phyloP scores from a whole-genome alignment of 495 filamentous ascomycete species.

The Emericellopsis terricola region DNA sequence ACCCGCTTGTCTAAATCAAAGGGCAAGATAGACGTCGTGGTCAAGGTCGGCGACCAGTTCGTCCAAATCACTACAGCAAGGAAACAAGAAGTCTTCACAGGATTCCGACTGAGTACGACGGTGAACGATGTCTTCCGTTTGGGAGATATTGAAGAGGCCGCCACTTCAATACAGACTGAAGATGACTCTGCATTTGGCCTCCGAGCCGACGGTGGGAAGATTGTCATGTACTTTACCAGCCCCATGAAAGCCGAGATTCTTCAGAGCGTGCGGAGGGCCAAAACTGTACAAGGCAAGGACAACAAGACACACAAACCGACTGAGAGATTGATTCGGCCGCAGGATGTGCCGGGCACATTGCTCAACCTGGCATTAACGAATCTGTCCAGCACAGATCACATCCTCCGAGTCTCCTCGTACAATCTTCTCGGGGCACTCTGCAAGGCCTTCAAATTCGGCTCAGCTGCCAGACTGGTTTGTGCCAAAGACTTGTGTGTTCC shows the following conservation, averaged over 20 bases:
- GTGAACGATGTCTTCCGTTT: slow-evolving; percentile 52
- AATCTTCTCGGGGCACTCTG: slow-evolving; percentile 44
- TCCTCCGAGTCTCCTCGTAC: slow-evolving; percentile 40
- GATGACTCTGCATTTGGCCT: slow-evolving; percentile 51
- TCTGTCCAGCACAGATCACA: slow-evolving; percentile 35
- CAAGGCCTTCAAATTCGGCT: slow-evolving; percentile 42
- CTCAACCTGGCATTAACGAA: slow-evolving; percentile 48
- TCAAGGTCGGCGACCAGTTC: slow-evolving; percentile 46
- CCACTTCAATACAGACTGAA: slow-evolving; percentile 40
- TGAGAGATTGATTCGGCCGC: slow-evolving; percentile 42
- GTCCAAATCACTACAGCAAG: slow-evolving; percentile 50
- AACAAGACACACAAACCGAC: slow-evolving; percentile 33
- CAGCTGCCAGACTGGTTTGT: slow-evolving; percentile 37
- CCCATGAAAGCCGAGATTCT: slow-evolving; percentile 40
- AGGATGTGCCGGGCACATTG: slow-evolving; percentile 49
- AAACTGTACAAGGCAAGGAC: slow-evolving; percentile 41
- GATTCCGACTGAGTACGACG: slow-evolving; percentile 35
- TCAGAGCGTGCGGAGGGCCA: slow-evolving; percentile 38
- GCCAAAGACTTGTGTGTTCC: slow-evolving; percentile 41
- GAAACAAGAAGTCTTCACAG: slow-evolving; percentile 44
- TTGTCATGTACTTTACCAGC: slow-evolving; percentile 48
- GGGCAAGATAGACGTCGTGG: slow-evolving; percentile 44
- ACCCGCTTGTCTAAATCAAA: slow-evolving; percentile 44
- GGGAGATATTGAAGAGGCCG: slow-evolving; percentile 42
- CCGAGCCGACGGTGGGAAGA: slow-evolving; percentile 45